Base-by-base conservation (phyloP, 129 eudicot genomes). In the Mikania micrantha region DNA sequence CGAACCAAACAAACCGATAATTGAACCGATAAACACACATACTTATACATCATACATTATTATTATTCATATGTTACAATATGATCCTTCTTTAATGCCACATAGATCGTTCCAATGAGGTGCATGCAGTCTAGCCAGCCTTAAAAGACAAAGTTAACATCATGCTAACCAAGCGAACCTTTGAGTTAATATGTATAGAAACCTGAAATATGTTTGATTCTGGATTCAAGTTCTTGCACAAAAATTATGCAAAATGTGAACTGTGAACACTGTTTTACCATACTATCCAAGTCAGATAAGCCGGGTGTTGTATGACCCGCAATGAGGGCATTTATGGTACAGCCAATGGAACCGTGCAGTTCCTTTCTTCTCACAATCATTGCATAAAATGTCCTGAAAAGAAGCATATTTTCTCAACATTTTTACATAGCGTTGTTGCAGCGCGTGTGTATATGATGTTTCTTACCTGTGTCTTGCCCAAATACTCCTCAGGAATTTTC, bases 291-390 rank as follows among this genome's bases (percentile, higher is more conserved):
- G 67, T 85, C 85, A 88, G 56, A 92, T 60, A 40, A 76, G 81
- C 59, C 95, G 82, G 35, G 96, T 88, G 64, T 88, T 88, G 74
- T 85, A 88, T 31, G 98, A 92, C 61, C 98, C 91, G 70, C 98
- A 88, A 62, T 49, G 31, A 40, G 83, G 74, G 80, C 98, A 92
- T 81, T 92, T 92, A 82, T 81, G 98, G 77, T 92, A 77, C 32
- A 76, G 60, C 91, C 91, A 88, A 68, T 92, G 98, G 58, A 88
- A 92, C 2, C 95, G 41, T 69, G 86, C 74, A 25, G 69, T 74
- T 80, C 95, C 98, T 80, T 78, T 80, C 83, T 82, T 86, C 79
- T 84, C 95, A 73, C 98, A 92, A 45, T 92, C 98, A 57, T 92
- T 92, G 90, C 98, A 92, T 72, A 88, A 60, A 75, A 92, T 88